phyloP scores from a whole-genome alignment of 768 basidiomycete species.

The Lactarius hatsudake region DNA sequence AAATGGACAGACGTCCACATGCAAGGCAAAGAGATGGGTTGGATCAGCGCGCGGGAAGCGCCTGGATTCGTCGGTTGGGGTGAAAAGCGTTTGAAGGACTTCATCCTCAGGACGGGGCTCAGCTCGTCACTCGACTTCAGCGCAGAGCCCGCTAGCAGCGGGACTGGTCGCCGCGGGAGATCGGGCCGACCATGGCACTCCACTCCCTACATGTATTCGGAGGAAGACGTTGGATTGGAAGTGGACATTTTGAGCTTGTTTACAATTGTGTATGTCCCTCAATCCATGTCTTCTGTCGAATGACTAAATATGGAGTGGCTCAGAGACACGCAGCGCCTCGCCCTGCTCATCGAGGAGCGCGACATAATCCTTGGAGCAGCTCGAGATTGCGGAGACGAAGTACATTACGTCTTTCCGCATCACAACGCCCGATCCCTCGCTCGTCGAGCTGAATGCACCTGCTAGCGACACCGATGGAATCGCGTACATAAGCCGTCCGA shows the following conservation, averaged over 20 bases:
- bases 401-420: constrained; percentile 76
- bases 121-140: constrained; percentile 51
- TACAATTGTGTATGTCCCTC: constrained; percentile 59
- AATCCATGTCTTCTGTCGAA: constrained; percentile 5
- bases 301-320: constrained; percentile 11
- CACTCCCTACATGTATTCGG: constrained; percentile 14
- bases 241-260: constrained; percentile 72
- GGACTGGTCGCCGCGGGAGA: constrained; percentile 11
- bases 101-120: constrained; percentile 61
- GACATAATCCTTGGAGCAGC: constrained; percentile 76
- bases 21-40: constrained; percentile 70
- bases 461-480: constrained; percentile 39
- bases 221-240: constrained; percentile 47
- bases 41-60: constrained; percentile 60
- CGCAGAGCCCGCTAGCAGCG: constrained; percentile 30
- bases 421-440: constrained; percentile 70
- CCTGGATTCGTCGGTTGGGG: constrained; percentile 72
- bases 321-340: constrained; percentile 69
- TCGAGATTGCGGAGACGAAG: constrained; percentile 76
- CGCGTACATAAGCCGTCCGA: constrained; percentile 67
- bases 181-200: not conserved
- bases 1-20: constrained; percentile 65
- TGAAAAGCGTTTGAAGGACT: constrained; percentile 69
- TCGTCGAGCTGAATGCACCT: constrained; percentile 50
- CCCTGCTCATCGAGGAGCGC: constrained; percentile 67